Conservation (phyloP, 2,329 filamentous ascomycete genomes). For the Pyrenochaeta sp. region DNA sequence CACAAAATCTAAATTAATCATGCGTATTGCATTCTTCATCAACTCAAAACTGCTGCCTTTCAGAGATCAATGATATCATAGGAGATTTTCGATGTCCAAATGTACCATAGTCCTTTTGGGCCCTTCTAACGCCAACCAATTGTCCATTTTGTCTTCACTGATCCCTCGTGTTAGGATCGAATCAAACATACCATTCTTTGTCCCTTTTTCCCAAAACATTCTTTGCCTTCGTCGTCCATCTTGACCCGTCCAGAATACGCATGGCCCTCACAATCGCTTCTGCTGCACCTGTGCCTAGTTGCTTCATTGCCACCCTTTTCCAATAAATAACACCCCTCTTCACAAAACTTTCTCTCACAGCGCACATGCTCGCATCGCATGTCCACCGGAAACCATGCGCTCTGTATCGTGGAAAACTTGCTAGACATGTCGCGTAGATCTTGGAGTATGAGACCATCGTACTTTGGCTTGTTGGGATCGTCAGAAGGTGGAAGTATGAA, state of each 20-base stretch:
- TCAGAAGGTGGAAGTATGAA: conserved; percentile 17
- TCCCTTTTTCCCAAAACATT: conserved; percentile 42
- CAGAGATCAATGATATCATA: too few relatives aligned
- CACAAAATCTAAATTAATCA: too few relatives aligned
- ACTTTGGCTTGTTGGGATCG: conserved; percentile 16
- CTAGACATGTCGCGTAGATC: conserved; percentile 24
- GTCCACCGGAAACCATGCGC: conserved; percentile 20
- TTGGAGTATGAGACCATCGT: conserved; percentile 17
- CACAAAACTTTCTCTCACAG: conserved; percentile 12
- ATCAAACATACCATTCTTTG: conserved; percentile 33
- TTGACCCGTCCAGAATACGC: conserved; percentile 28
- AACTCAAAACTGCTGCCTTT: too few relatives aligned
- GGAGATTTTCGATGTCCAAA: too few relatives aligned
- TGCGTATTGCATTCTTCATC: too few relatives aligned
- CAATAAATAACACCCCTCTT: conserved; percentile 35
- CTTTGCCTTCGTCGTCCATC: conserved; percentile 12
- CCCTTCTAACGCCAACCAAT: too few relatives aligned
- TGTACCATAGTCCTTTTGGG: too few relatives aligned
- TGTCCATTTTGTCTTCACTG: too few relatives aligned
- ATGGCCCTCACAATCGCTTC: conserved; percentile 38
- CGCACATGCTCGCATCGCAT: conserved; percentile 35
- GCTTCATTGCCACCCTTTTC: conserved; percentile 31
- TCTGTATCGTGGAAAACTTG: conserved; percentile 21
- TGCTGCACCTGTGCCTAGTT: conserved; percentile 23
- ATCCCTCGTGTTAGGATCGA: background rate